Evolutionary conservation across 805 yeast genomes (phyloP).

Genomic region (Wickerhamia fluorescens): DNA sequence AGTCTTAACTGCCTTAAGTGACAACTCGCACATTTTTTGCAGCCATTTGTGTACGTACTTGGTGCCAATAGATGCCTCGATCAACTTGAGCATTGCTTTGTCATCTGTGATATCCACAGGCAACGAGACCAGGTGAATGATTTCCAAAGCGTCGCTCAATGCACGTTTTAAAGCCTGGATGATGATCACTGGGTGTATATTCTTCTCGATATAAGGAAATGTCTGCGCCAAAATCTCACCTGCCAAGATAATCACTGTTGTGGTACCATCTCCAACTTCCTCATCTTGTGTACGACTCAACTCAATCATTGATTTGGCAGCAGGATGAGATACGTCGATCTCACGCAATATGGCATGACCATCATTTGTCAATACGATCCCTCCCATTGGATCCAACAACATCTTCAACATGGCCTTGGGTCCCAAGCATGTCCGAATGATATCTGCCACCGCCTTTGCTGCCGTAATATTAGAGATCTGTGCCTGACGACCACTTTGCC

Average conservation of each 20-base stretch:
- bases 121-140: constrained; percentile 73
- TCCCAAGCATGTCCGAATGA: constrained; percentile 94
- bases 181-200: constrained; percentile 94
- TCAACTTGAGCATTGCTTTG: constrained; percentile 76
- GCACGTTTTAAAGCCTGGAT: constrained; percentile 93
- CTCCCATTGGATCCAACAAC: constrained; percentile 95
- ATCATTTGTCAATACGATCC: constrained; percentile 93
- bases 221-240: constrained; percentile 96
- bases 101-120: constrained; percentile 84
- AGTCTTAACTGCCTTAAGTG: constrained; percentile 81
- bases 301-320: constrained; percentile 98
- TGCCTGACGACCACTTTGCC: constrained; percentile 96
- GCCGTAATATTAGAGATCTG: constrained; percentile 96
- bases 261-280: constrained; percentile 98
- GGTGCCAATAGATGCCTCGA: constrained; percentile 91
- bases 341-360: constrained; percentile 98
- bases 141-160: constrained; percentile 79
- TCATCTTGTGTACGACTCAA: constrained; percentile 95
- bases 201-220: constrained; percentile 88
- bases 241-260: constrained; percentile 92
- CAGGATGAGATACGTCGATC: constrained; percentile 97
- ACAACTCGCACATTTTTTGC: constrained; percentile 79
- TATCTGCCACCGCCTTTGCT: constrained; percentile 98
- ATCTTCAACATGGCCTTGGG: constrained; percentile 99
- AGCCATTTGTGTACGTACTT: constrained; percentile 91